A percentile compares a stretch with the other conserved stretches of the same genome.
Conservation (phyloP, 441 rosid genomes). For the Aleurites moluccanus region DNA sequence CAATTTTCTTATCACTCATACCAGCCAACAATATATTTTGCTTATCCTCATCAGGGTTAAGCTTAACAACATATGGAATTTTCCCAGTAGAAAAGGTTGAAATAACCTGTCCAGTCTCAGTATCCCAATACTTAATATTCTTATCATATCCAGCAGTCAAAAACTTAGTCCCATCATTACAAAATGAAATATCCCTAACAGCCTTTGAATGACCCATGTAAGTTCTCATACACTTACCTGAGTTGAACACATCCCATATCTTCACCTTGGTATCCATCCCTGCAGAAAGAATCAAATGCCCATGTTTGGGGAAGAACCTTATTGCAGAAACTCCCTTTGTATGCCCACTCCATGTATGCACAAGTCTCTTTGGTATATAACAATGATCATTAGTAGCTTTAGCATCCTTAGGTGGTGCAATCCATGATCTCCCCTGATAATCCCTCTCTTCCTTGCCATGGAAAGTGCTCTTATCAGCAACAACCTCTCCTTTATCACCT, state of each 20-base stretch:
- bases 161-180: constrained; percentile 93
- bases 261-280: constrained; percentile 96
- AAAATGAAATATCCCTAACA: constrained; percentile 89
- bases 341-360: constrained; percentile 99
- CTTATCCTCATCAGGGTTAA: constrained; percentile 95
- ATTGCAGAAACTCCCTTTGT: constrained; percentile 96
- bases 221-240: constrained; percentile 98
- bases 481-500: constrained; percentile 75
- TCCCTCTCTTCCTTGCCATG: constrained; percentile 97
- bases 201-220: constrained; percentile 97
- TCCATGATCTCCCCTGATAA: constrained; percentile 98
- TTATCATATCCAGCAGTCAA: constrained; percentile 93
- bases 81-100: constrained; percentile 90
- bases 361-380: constrained; percentile 85
- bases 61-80: constrained; percentile 90
- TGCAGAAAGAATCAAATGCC: constrained; percentile 97
- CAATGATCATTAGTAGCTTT: constrained; percentile 95
- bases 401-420: constrained; percentile 94
- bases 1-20: constrained; percentile 99
- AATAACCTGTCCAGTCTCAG: constrained; percentile 96
- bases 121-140: constrained; percentile 97
- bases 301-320: constrained; percentile 86
- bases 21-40: constrained; percentile 95
- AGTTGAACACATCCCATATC: constrained; percentile 98
- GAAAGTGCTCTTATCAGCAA: constrained; percentile 82